Conservation (phyloP, 2,329 filamentous ascomycete species). For the Penicillium concentricum region DNA sequence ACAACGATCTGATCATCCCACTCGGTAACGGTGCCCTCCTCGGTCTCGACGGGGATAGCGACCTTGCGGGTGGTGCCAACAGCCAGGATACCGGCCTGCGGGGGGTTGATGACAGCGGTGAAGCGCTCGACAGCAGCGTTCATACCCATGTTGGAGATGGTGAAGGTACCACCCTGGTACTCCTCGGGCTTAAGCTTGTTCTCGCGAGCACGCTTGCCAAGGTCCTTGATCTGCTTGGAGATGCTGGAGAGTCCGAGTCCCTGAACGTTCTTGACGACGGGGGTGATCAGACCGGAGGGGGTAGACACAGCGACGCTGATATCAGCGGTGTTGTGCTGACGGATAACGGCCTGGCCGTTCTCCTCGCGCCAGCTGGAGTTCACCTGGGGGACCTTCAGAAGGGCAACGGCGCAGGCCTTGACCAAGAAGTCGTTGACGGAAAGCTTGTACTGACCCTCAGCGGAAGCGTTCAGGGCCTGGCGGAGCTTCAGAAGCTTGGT, state of each 20-base stretch:
- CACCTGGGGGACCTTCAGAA: slow-evolving; percentile 88
- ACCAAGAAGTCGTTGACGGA: slow-evolving; percentile 99
- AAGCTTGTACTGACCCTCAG: slow-evolving; percentile 95
- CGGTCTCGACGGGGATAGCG: slow-evolving; percentile 78
- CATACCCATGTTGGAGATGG: slow-evolving; percentile 99
- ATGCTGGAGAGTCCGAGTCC: slow-evolving; percentile 84
- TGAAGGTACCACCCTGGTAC: slow-evolving; percentile 98
- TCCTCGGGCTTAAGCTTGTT: slow-evolving; percentile 99
- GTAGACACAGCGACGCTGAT: slow-evolving; percentile 95
- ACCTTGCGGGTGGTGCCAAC: slow-evolving; percentile 96
- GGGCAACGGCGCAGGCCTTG: slow-evolving; percentile 88
- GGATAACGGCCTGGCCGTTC: slow-evolving; percentile 75
- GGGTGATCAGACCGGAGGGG: slow-evolving; percentile 90
- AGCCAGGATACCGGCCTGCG: slow-evolving; percentile 91
- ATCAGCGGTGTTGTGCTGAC: slow-evolving; percentile 89
- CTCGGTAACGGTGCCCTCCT: slow-evolving; percentile 76
- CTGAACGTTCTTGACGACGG: slow-evolving; percentile 89
- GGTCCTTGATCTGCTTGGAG: slow-evolving; percentile 87
- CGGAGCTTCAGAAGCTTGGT: slow-evolving; percentile 95
- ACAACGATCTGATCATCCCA: slow-evolving; percentile 98
- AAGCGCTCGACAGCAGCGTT: slow-evolving; percentile 95
- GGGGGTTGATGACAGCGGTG: slow-evolving; percentile 98
- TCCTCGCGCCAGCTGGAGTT: slow-evolving; percentile 90
- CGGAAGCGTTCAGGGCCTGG: slow-evolving; percentile 81
- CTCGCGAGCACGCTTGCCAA: slow-evolving; percentile 92